These are phyloP conservation scores for Aspergillus candidus DNA, from an alignment of 2,329 filamentous ascomycete genomes.

Conservation along the genomic window DNA sequence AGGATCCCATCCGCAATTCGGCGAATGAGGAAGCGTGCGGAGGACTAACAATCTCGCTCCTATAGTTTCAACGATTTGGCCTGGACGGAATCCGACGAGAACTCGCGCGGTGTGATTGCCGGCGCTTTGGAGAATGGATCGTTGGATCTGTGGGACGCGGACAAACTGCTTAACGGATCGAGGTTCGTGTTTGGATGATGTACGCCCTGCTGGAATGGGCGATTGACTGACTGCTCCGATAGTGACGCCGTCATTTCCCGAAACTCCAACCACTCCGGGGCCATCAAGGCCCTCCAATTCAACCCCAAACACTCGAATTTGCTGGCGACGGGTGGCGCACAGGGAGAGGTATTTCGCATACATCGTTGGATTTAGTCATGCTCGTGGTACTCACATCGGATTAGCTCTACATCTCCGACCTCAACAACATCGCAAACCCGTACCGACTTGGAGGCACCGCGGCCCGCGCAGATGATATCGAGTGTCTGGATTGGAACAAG, in stretches of 20 bases:
- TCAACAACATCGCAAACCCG: constrained; percentile 81
- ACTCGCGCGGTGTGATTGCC: constrained; percentile 83
- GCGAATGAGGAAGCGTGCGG: not conserved
- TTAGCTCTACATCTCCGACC: constrained; percentile 81
- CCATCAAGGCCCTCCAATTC: constrained; percentile 94
- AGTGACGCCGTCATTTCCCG: constrained; percentile 76
- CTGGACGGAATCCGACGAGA: constrained; percentile 77
- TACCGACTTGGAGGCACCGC: constrained; percentile 83
- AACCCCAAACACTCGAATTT: constrained; percentile 89
- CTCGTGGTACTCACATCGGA: constrained; percentile 3
- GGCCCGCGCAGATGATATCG: constrained; percentile 87
- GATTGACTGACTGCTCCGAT: constrained; percentile 13
- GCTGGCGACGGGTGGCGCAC: constrained; percentile 84
- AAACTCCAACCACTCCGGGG: constrained; percentile 82
- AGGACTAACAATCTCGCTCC: not conserved
- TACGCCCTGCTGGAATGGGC: not conserved
- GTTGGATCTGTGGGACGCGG: constrained; percentile 88
- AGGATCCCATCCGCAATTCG: constrained; percentile 6
- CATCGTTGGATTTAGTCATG: constrained; percentile 1
- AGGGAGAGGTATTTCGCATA: constrained; percentile 60
- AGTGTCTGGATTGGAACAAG: constrained; percentile 96
- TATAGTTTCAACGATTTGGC: constrained; percentile 91
- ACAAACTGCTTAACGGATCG: constrained; percentile 52
- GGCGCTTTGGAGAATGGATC: constrained; percentile 92
- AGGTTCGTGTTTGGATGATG: constrained; percentile 35